phyloP scores from a whole-genome alignment of 768 basidiomycete species.

The Phanerodontia chrysosporium region DNA sequence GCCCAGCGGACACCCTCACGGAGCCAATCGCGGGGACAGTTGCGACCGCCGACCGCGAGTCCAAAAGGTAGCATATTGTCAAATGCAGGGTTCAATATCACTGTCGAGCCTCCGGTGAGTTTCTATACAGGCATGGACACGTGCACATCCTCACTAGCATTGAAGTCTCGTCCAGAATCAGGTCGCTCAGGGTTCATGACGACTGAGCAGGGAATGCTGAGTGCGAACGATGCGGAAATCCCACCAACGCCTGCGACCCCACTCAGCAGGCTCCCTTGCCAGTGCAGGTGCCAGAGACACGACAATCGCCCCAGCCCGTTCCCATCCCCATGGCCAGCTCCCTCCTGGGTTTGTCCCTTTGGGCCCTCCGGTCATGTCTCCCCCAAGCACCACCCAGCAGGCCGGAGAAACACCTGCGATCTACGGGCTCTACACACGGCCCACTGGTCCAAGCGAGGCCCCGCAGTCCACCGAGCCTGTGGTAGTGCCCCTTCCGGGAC shows the following conservation, averaged over 20 bases:
- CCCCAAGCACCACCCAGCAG: slow-evolving; percentile 27
- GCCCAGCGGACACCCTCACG: not conserved
- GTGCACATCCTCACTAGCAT: no score
- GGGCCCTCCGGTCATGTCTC: slow-evolving; percentile 16
- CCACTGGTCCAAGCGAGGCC: slow-evolving; percentile 15
- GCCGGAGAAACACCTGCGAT: slow-evolving; percentile 25
- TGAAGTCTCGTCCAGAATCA: slow-evolving; percentile 39
- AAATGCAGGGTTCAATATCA: slow-evolving; percentile 6
- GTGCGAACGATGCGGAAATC: slow-evolving; percentile 37
- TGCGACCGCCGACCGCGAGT: not conserved
- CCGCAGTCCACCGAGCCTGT: slow-evolving; percentile 11
- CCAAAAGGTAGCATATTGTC: slow-evolving; percentile 10
- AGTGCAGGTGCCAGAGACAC: not conserved
- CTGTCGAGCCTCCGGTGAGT: slow-evolving; percentile 25
- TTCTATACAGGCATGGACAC: no score
- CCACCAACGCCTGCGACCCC: slow-evolving; percentile 11
- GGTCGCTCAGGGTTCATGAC: slow-evolving; percentile 27
- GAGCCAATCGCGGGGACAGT: not conserved
- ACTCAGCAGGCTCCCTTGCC: not conserved
- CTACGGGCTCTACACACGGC: slow-evolving; percentile 19
- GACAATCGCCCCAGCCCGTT: slow-evolving; percentile 2
- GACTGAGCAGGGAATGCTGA: slow-evolving; percentile 29
- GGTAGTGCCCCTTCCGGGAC: slow-evolving; percentile 3
- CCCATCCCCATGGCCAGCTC: slow-evolving; percentile 20
- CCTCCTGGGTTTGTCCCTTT: slow-evolving; percentile 36